phyloP scores from a whole-genome alignment of 192 early-diverging fungal species.

The Coemansia guatemalensis region DNA sequence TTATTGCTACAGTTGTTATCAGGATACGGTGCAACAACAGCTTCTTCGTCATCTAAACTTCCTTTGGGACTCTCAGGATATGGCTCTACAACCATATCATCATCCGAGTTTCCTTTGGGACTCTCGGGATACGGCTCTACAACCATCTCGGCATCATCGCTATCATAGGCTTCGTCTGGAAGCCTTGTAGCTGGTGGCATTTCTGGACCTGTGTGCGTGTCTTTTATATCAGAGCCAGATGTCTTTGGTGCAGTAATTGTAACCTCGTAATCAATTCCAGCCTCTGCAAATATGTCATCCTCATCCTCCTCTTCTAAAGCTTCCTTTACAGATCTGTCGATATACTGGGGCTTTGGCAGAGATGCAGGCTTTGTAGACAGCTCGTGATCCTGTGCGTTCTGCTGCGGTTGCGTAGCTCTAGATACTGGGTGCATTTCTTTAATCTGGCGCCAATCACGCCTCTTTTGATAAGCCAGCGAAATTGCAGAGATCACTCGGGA shows the following conservation, averaged over 20 bases:
- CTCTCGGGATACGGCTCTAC: constrained; percentile 21
- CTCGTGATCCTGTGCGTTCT: not conserved
- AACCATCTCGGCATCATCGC: constrained; percentile 4
- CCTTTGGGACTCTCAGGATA: constrained; percentile 13
- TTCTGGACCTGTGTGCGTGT: not conserved
- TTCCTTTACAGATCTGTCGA: not conserved
- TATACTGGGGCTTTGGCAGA: not conserved
- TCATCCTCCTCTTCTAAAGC: constrained; percentile 36
- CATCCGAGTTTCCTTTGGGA: not conserved
- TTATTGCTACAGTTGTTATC: not conserved
- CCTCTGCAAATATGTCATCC: constrained; percentile 88
- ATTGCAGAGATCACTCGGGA: constrained; percentile 48
- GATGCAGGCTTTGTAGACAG: not conserved
- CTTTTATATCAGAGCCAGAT: not conserved
- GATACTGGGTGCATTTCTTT: not conserved
- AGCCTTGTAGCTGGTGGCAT: not conserved
- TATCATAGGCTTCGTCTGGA: not conserved
- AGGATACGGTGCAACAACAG: not conserved
- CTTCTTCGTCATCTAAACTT: not conserved
- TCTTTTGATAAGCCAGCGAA: constrained; percentile 4
- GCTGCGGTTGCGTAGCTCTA: not conserved
- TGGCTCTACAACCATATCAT: constrained; percentile 10
- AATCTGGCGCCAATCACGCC: not conserved
- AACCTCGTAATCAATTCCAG: constrained; percentile 72
- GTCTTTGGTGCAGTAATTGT: not conserved